A percentile compares a stretch with the other conserved stretches of the same genome.
Evolutionary conservation across 2,329 filamentous ascomycete species (phyloP).

Genomic region (Hypoxylon sp.): DNA sequence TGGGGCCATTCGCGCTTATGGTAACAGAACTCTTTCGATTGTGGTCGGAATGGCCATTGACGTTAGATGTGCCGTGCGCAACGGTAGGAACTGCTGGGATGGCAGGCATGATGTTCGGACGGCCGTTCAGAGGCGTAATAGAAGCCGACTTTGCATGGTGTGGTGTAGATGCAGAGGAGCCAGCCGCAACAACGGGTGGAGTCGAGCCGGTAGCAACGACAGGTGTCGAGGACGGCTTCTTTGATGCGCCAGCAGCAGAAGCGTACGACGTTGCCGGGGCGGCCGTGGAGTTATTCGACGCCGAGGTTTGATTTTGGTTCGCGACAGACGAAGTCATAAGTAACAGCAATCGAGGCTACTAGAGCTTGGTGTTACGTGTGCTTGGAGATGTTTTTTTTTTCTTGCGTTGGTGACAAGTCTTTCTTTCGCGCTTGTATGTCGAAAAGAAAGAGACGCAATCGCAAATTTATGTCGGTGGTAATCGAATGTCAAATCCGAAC

Average conservation of each 20-base stretch:
- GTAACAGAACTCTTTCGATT: slow-evolving; percentile 89
- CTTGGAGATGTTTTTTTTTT: slow-evolving; percentile 28
- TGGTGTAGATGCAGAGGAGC: slow-evolving; percentile 63
- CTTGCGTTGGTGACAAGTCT: slow-evolving; percentile 30
- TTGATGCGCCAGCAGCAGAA: slow-evolving; percentile 72
- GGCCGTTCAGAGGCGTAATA: slow-evolving; percentile 87
- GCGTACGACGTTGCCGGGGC: slow-evolving; percentile 73
- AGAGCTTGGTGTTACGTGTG: slow-evolving; percentile 28
- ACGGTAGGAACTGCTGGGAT: slow-evolving; percentile 74
- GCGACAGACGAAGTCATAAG: slow-evolving; percentile 72
- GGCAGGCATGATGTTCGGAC: slow-evolving; percentile 76
- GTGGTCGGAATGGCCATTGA: slow-evolving; percentile 79
- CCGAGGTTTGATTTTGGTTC: slow-evolving; percentile 66
- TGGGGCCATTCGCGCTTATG: slow-evolving; percentile 85
- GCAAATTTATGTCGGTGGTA: slow-evolving; percentile 28
- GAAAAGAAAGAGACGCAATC: slow-evolving; percentile 43
- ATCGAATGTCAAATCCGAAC: slow-evolving; percentile 51
- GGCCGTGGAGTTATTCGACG: slow-evolving; percentile 67
- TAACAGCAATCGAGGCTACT: slow-evolving; percentile 51
- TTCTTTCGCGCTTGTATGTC: slow-evolving; percentile 40
- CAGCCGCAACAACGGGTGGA: slow-evolving; percentile 66
- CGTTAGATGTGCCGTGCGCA: slow-evolving; percentile 70
- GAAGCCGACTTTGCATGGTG: slow-evolving; percentile 74
- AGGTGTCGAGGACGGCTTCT: slow-evolving; percentile 72
- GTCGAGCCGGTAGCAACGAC: slow-evolving; percentile 70